phyloP scores from a whole-genome alignment of 768 basidiomycete genomes.

The Auriscalpium orientale region DNA sequence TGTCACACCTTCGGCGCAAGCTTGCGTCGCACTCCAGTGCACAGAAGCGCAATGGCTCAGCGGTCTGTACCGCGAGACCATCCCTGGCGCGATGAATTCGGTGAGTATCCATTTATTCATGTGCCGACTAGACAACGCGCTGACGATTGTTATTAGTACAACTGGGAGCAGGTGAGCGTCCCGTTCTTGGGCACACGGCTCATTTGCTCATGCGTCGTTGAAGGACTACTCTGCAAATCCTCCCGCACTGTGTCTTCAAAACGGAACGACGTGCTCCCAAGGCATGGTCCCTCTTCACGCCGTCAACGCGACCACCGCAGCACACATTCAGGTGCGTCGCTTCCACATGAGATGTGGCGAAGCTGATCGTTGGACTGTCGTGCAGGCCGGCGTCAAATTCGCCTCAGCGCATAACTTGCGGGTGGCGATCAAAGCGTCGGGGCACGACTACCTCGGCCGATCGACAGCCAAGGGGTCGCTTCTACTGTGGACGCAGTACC shows the following conservation, averaged over 20 bases:
- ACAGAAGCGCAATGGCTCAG: conserved; percentile 11
- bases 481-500: conserved; percentile 33
- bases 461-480: conserved; percentile 35
- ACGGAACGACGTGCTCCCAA: conserved; percentile 9
- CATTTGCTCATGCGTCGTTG: not conserved
- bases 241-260: conserved; percentile 5
- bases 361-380: not conserved
- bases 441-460: conserved; percentile 38
- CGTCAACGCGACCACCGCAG: conserved; percentile 7
- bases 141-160: not conserved
- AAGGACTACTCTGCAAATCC: conserved; percentile 1
- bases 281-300: conserved; percentile 13
- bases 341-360: not conserved
- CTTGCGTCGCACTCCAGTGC: conserved; percentile 5
- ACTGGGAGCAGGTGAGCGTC: conserved; percentile 10
- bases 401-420: conserved; percentile 23
- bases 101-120: not conserved
- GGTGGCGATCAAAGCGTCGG: conserved; percentile 24
- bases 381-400: conserved; percentile 25
- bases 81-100: conserved; percentile 12
- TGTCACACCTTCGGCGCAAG: conserved; percentile 7
- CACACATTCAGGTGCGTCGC: conserved; percentile 9
- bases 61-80: conserved; percentile 5
- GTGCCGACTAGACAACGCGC: not conserved
- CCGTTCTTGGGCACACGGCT: not conserved